These are phyloP conservation scores for Nectriaceae sp. DNA, from an alignment of 2,329 filamentous ascomycete species.

Conservation along the genomic window DNA sequence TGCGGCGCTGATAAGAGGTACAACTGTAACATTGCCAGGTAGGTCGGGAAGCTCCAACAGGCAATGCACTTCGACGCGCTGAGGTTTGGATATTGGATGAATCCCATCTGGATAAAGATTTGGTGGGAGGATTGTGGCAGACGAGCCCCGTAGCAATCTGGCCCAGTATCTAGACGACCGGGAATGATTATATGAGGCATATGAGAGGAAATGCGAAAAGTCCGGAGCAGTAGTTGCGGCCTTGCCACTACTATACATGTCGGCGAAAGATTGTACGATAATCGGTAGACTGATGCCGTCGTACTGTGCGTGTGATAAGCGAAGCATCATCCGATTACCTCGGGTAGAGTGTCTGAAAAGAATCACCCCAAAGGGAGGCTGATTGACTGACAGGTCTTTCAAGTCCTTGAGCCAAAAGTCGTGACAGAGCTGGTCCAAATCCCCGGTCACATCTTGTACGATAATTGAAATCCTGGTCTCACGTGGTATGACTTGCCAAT, in stretches of 20 bases:
- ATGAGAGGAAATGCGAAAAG: not conserved
- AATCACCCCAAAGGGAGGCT: not conserved
- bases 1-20: slow-evolving; percentile 42
- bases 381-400: not conserved
- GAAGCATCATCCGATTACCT: not conserved
- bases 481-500: not conserved
- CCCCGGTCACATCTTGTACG: not conserved
- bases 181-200: not conserved
- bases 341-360: not conserved
- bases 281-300: not conserved
- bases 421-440: not conserved
- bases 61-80: not conserved
- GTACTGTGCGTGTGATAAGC: not conserved
- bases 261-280: not conserved
- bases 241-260: no score
- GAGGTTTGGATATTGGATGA: not conserved
- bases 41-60: not conserved
- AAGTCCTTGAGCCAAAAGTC: not conserved
- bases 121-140: not conserved
- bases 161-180: not conserved
- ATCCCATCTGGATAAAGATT: no score
- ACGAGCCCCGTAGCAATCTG: not conserved
- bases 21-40: slow-evolving; percentile 13
- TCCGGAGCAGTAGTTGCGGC: not conserved
- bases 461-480: not conserved